phyloP scores from a whole-genome alignment of 768 basidiomycete species.

The Tephrocybe sp. region DNA sequence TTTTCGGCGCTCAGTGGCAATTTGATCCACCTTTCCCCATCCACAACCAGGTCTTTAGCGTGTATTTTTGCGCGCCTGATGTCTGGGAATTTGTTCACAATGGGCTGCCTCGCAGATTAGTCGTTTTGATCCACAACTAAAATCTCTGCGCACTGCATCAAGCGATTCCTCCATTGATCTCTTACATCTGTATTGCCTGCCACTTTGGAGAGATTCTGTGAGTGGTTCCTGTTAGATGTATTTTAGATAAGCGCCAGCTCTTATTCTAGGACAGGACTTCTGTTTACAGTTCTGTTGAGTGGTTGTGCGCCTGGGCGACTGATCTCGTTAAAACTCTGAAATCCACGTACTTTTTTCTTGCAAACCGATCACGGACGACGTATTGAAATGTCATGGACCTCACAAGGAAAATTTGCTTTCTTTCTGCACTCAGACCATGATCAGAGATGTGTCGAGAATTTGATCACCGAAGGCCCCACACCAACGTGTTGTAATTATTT shows the following conservation, averaged over 20 bases:
- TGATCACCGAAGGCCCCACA: constrained; percentile 4
- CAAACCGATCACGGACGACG: constrained; percentile 1
- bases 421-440: constrained; percentile 1
- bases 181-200: background rate
- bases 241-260: background rate
- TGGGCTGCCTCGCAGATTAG: too few relatives aligned
- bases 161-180: background rate
- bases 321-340: background rate
- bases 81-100: too few relatives aligned
- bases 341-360: background rate
- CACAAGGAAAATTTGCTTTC: background rate
- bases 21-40: too few relatives aligned
- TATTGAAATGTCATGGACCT: background rate
- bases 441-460: constrained; percentile 4
- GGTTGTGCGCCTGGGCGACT: too few relatives aligned
- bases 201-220: background rate
- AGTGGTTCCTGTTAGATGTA: background rate
- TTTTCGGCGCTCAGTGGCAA: too few relatives aligned
- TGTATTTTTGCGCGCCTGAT: too few relatives aligned
- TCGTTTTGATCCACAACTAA: too few relatives aligned
- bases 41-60: too few relatives aligned
- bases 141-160: background rate
- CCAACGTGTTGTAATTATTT: background rate
- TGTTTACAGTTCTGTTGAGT: too few relatives aligned
- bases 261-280: too few relatives aligned